Base-by-base conservation (phyloP, 2,329 filamentous ascomycete species). In the Phialemoniopsis sp. region DNA sequence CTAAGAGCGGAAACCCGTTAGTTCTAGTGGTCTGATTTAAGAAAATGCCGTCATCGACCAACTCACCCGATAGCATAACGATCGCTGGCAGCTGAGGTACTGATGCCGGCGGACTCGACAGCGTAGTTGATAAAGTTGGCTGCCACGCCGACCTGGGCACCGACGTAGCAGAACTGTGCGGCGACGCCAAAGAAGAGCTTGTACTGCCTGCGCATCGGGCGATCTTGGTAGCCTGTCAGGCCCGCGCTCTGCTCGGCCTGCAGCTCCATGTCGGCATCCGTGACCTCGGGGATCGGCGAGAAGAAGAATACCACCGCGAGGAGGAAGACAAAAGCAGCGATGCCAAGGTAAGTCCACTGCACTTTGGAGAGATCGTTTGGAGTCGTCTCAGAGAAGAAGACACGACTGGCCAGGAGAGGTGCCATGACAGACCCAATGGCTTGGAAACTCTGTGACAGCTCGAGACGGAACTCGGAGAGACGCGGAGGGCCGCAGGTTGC, bases 81-180 rank as follows among this genome's bases (percentile, higher is more conserved):
- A 42, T 80, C 80, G 10, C 85, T 75, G 2, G 73, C 82, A 4
- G 74, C 54, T 38, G 68, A 66, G 32, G 53, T 44, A 0, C 74
- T 78, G 10, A 63, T 62, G 2, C 70, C 62, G 35, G 78, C 70
- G 4, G 76, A 78, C 48, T 83, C 77, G 26, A 66, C 69, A 16
- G 73, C 69, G 52, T 84, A 85, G 62, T 85, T 86, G 64, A 86
- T 85, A 58, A 86, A 86, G 58, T 85, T 85, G 34, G 59, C 59
- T 2, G 79, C 78, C 37, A 82, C 76, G 36, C 72, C 76, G 21
- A 82, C 69, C 52, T 89, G 85, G 0, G 83, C 79, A 33, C 86
- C 85, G 0, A 68, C 83, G 56, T 89, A 90, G 54, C 80, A 86
- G 62, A 89, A 89, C 46, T 89, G 85, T 0, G 84, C 82, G 46